Evolutionary conservation across 257 asterid genomes (phyloP).

Genomic region (Jacaranda mimosifolia): DNA sequence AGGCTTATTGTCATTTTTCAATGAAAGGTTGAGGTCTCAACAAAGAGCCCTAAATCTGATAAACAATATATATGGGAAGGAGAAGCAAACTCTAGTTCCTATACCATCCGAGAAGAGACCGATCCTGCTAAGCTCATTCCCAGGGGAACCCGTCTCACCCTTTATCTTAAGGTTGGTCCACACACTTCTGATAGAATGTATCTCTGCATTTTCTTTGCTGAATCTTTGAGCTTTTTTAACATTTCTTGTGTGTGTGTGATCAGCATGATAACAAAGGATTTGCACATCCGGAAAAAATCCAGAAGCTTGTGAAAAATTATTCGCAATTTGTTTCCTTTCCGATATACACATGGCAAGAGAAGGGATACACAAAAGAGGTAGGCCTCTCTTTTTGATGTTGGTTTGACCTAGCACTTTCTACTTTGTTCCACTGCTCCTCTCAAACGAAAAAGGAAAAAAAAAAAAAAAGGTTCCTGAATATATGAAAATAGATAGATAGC

Average conservation of each 20-base stretch:
- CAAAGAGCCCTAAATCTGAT: constrained; percentile 96
- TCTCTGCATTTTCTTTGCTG: constrained; percentile 20
- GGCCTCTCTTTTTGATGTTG: constrained; percentile 9
- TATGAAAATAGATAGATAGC: not conserved
- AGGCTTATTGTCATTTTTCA: constrained; percentile 28
- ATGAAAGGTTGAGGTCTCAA: constrained; percentile 92
- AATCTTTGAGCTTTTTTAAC: constrained; percentile 23
- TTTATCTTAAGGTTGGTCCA: constrained; percentile 77
- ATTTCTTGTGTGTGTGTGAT: constrained; percentile 29
- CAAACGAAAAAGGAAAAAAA: not conserved
- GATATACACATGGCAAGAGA: constrained; percentile 98
- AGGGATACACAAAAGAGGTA: constrained; percentile 97
- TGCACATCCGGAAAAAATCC: constrained; percentile 92
- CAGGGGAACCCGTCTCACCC: constrained; percentile 95
- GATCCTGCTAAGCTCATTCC: constrained; percentile 89
- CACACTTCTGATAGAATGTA: not conserved
- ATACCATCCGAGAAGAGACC: constrained; percentile 89
- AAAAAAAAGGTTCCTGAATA: not conserved
- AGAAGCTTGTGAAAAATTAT: constrained; percentile 91
- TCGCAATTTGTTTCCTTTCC: constrained; percentile 98
- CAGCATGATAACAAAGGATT: constrained; percentile 94
- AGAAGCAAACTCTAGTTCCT: constrained; percentile 90
- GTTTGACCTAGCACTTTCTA: constrained; percentile 1
- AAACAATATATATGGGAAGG: constrained; percentile 99
- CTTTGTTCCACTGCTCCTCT: constrained; percentile 12